Evolutionary conservation across 352 stramenopile genomes (phyloP), one percentile per base, ranked within the genome.

Genomic region (Pythium pyrilobum): DNA sequence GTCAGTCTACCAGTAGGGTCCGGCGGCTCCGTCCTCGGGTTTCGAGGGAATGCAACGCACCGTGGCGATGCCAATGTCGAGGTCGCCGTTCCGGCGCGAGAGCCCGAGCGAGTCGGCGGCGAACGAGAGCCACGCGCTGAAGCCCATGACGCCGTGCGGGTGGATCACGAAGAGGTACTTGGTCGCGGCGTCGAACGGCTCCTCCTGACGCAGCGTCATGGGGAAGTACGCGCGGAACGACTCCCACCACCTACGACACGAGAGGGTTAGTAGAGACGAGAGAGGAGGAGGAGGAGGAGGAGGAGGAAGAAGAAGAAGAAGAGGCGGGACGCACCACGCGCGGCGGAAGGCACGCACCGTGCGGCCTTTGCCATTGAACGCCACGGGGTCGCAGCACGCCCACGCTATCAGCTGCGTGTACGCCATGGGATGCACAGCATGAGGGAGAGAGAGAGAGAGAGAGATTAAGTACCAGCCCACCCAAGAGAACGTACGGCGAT

Each of bases 61-160:
- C 11, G 74, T 85, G 16, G 64, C 68, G 27, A 78, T 44, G 24
- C 44, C 61, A n/a, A 85, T 56, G 43, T 81, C 66, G 15, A 85
- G 46, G 36, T 75, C 56, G 11, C 48, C 23, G 43, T 74, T 76
- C 31, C 74, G 67, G 16, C 62, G 52, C 28, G 64, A 73, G 18
- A 81, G 37, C 0, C 71, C 57, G 32, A 66, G 42, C 4, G 54
- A 55, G 45, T 85, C 72, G 6, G 61, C 62, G 4, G 62, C 72
- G 52, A 82, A 79, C 40, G 67, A 59, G 15, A 80, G 59, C 69
- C 69, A 80, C 18, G 64, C 45, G 58, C 71, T 71, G 36, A 82
- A 56, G 52, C 71, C 74, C 28, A 81, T 60, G 57, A 85, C 66
- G 41, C 74, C 72, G 43, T 83, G 72, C 25, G 72, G 72, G 51